Evolutionary conservation across 1,284 basidiomycete species (phyloP), one percentile per base, ranked within the genome.

Genomic region (Ceratobasidium sp.): DNA sequence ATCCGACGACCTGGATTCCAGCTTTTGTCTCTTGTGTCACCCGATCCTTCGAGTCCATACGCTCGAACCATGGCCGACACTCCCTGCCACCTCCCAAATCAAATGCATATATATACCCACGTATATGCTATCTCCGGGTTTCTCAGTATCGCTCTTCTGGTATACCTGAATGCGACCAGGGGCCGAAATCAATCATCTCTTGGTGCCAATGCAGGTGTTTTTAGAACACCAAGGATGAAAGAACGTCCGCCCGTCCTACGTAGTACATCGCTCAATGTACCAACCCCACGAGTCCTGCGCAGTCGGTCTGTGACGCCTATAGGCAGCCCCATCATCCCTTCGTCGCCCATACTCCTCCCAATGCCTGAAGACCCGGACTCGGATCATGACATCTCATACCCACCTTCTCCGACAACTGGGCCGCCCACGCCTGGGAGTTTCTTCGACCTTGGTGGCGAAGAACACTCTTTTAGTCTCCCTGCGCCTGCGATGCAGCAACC

Each of bases 1-100:
- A 90, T 98, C 47, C 86, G 86, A 37, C 85, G 86, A 23, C 94
- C 96, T 1, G 96, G 95, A 31, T 94, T 97, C 82, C 94, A 96
- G 78, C 87, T 98, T 15, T 86, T 98, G 61, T 92, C 94, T 0
- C 86, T 97, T 5, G 84, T 87, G 17, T 86, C 90, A 42, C 87
- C 89, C 0, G 74, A 77, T 56, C 49, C 80, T 0, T 58, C 75
- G 58, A 61, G 60, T 64, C 79, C 83, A 7, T 74, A 78, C 82
- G 33, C 81, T 84, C 83, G 79, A 80, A 86, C 85, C 78, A 80
- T 81, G 79, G 86, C 86, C 53, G 90, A 91, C 80, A 82, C 83
- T 3, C 88, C 88, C 35, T 96, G 93, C 83, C 83, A 89, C 65
- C 87, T 94, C 61, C 93, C 93, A 8, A 88, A 93, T 82, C 90